A percentile compares a stretch with the other conserved stretches of the same genome.
These are phyloP conservation scores for Dendrocalamus sinicus DNA, from an alignment of 176 grass and related monocot genomes.

Conservation along the genomic window DNA sequence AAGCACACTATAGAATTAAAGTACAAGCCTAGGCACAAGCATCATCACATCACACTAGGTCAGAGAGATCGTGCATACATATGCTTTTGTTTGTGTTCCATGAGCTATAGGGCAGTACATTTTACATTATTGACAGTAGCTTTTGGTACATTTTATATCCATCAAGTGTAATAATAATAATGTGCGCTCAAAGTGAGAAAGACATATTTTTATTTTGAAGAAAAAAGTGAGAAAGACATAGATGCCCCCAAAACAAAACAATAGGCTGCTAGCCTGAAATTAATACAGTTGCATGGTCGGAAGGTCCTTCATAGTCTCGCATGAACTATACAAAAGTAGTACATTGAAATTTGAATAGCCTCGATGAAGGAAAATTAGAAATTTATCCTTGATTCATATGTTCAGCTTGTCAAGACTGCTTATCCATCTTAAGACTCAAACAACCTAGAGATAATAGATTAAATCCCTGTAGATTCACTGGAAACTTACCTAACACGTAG, in stretches of 20 bases:
- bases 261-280: neutral
- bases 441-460: too few species aligned
- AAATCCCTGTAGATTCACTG: too few species aligned
- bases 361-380: neutral
- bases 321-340: neutral
- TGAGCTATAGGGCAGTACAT: neutral
- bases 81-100: slow-evolving; percentile 12
- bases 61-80: neutral
- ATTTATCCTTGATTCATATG: neutral
- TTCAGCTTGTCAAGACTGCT: neutral
- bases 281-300: neutral
- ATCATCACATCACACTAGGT: slow-evolving; percentile 33
- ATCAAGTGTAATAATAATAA: neutral
- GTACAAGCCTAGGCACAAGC: neutral
- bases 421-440: too few species aligned
- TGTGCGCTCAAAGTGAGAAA: neutral
- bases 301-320: too few species aligned
- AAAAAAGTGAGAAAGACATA: neutral
- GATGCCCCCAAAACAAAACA: neutral
- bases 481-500: too few species aligned
- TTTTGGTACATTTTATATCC: neutral
- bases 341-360: neutral
- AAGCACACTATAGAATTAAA: neutral
- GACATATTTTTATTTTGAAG: neutral
- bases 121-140: neutral